Percentiles rank a stretch among this genome's conserved stretches.
Conservation (phyloP, 2,329 filamentous ascomycete genomes). For the Aureobasidium sp. region DNA sequence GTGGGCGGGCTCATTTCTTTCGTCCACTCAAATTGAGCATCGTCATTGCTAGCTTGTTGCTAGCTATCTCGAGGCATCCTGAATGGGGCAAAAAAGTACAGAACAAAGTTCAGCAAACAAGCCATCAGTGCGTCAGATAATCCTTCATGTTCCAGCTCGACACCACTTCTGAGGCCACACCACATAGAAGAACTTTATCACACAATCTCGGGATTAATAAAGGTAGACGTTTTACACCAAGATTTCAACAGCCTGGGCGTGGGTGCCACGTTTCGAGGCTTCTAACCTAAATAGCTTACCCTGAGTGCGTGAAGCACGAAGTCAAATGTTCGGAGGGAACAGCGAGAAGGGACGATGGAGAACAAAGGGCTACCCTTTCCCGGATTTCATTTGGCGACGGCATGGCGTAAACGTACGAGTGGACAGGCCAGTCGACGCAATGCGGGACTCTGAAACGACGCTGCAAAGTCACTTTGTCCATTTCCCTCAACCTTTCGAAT, state of each 20-base stretch:
- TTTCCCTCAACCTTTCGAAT: neutral
- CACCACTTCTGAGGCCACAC: neutral
- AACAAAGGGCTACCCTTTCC: neutral
- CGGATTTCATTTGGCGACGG: neutral
- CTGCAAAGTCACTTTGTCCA: neutral
- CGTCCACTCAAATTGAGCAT: neutral
- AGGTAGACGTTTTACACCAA: slow-evolving; percentile 1
- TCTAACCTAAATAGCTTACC: neutral
- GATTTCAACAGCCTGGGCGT: neutral
- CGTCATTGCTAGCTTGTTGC: neutral
- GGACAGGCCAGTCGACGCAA: neutral
- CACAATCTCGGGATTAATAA: slow-evolving; percentile 7
- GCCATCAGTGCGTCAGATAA: slow-evolving; percentile 1
- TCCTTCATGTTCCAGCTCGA: slow-evolving; percentile 13
- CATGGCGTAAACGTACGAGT: slow-evolving; percentile 9
- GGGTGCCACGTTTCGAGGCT: slow-evolving; percentile 13
- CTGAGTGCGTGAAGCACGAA: neutral
- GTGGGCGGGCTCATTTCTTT: slow-evolving; percentile 1
- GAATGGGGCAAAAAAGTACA: slow-evolving; percentile 12
- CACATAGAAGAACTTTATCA: slow-evolving; percentile 8
- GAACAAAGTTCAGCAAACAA: slow-evolving; percentile 8
- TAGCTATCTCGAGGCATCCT: slow-evolving; percentile 3
- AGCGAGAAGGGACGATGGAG: neutral
- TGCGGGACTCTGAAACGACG: neutral
- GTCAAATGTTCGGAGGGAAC: neutral